Percentiles rank a stretch among this genome's conserved stretches.
phyloP scores from a whole-genome alignment of 2,329 filamentous ascomycete species.

The Talaromyces sp. region DNA sequence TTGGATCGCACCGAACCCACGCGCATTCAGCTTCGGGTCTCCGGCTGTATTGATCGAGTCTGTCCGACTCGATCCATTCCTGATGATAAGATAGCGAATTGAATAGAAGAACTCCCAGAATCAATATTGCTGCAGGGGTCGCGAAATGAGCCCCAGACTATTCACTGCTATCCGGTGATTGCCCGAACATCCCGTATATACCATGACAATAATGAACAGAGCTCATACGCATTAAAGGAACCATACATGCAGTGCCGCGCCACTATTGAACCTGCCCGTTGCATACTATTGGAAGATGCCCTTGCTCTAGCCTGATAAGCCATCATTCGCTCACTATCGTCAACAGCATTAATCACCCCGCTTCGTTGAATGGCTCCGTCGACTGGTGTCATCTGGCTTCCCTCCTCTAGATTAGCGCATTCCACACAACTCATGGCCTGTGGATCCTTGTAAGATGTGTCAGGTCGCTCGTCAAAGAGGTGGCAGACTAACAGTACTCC shows the following conservation, averaged over 20 bases:
- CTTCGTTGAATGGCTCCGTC: not conserved
- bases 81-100: not conserved
- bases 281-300: slow-evolving; percentile 1
- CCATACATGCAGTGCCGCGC: slow-evolving; percentile 2
- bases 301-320: slow-evolving; percentile 15
- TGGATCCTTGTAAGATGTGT: slow-evolving; percentile 7
- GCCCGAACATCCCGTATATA: not conserved
- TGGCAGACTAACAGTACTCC: not conserved
- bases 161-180: not conserved
- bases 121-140: slow-evolving; percentile 5
- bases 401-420: not conserved
- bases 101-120: not conserved
- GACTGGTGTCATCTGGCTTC: not conserved
- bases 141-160: not conserved
- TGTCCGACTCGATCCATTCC: not conserved
- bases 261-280: not conserved
- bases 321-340: not conserved
- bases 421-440: slow-evolving; percentile 7
- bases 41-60: not conserved
- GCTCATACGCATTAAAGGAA: not conserved
- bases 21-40: not conserved
- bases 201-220: not conserved
- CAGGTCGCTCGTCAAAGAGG: not conserved
- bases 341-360: not conserved
- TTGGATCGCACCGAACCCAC: not conserved